Conservation (phyloP, 805 yeast species). For the Candida lessepsii region DNA sequence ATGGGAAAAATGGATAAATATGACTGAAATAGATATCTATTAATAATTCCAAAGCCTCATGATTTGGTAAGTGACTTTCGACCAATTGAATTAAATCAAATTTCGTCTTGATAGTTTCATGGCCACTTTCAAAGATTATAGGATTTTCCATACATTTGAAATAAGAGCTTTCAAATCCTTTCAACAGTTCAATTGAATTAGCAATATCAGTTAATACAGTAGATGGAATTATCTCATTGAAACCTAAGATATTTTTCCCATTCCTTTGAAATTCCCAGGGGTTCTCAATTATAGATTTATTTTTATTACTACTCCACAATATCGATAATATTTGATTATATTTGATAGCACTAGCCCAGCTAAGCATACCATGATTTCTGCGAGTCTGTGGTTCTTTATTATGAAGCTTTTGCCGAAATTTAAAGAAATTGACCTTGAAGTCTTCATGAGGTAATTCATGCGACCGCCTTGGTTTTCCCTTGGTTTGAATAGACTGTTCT, state of each 20-base stretch:
- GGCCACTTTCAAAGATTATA: background rate
- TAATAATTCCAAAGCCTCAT: constrained; percentile 1
- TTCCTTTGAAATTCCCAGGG: background rate
- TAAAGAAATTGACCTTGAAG: background rate
- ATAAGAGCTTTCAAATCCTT: background rate
- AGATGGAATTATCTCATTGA: background rate
- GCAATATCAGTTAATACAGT: background rate
- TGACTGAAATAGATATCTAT: constrained; percentile 30
- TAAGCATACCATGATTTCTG: constrained; percentile 1
- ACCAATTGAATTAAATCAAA: constrained; percentile 1
- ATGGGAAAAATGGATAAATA: constrained; percentile 48
- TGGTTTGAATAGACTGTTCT: background rate
- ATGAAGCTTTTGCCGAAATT: background rate
- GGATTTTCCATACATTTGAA: background rate
- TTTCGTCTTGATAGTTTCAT: background rate
- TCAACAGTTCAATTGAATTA: background rate
- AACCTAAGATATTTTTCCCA: background rate
- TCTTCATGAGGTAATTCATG: background rate
- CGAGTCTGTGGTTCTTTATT: background rate
- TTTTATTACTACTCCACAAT: constrained; percentile 2
- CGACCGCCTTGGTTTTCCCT: background rate
- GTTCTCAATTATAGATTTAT: background rate
- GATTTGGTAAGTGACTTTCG: constrained; percentile 4
- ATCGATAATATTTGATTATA: constrained; percentile 7
- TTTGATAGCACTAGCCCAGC: constrained; percentile 2